Conservation (phyloP, 345 rosid genomes). For the Jatropha curcas region DNA sequence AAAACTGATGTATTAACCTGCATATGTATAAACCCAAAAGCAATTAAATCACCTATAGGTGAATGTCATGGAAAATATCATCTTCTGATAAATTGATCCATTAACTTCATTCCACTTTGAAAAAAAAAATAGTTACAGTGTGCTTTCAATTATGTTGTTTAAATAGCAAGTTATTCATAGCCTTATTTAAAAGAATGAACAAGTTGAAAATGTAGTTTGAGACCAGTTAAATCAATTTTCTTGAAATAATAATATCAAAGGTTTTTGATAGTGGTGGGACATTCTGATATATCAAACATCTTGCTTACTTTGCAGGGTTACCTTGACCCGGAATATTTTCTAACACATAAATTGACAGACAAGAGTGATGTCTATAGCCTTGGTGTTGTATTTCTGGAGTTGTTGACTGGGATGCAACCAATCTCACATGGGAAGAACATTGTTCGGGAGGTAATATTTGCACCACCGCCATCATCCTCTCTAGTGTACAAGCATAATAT, state of each 20-base stretch:
- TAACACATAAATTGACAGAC: constrained; percentile 90
- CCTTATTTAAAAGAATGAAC: neutral
- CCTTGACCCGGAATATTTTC: constrained; percentile 93
- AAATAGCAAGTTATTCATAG: neutral
- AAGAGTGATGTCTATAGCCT: constrained; percentile 97
- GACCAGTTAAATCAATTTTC: neutral
- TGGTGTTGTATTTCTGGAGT: constrained; percentile 90
- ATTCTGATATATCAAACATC: neutral
- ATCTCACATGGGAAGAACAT: constrained; percentile 94
- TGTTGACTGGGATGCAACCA: constrained; percentile 91
- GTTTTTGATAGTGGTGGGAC: neutral
- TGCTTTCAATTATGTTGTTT: neutral
- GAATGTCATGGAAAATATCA: neutral
- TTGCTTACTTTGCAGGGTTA: constrained; percentile 65
- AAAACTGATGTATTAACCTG: neutral
- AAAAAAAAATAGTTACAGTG: neutral
- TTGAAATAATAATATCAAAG: neutral
- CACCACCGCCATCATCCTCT: no score
- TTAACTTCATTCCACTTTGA: neutral
- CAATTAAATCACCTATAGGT: neutral
- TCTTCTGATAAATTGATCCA: neutral
- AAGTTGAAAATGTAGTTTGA: neutral
- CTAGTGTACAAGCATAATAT: no score
- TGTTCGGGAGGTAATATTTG: constrained; percentile 82
- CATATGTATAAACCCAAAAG: neutral